Conservation (phyloP, 2,329 filamentous ascomycete genomes). For the Phoma sp. region DNA sequence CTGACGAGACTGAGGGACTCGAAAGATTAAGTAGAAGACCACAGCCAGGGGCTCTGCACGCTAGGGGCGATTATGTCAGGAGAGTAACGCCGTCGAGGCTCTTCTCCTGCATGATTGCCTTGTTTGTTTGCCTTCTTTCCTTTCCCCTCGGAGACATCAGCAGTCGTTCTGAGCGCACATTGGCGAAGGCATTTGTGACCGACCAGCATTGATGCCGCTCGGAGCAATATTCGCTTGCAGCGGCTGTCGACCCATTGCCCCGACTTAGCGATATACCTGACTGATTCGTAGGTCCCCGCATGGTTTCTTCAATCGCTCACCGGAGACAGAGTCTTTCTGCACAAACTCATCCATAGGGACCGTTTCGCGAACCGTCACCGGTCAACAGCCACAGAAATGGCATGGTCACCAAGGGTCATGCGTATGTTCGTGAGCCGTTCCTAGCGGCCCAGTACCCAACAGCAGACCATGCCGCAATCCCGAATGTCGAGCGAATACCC, state of each 20-base stretch:
- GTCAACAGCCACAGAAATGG: conserved; percentile 22
- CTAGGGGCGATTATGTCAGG: conserved; percentile 10
- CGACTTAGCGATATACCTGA: conserved; percentile 4
- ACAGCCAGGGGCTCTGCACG: conserved; percentile 16
- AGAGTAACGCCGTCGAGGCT: conserved; percentile 17
- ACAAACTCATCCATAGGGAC: conserved; percentile 8
- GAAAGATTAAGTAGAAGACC: conserved; percentile 29
- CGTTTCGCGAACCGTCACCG: conserved; percentile 23
- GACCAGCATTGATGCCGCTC: conserved; percentile 10
- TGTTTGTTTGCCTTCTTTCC: conserved; percentile 8
- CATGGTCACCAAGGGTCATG: conserved; percentile 23
- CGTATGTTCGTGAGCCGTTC: conserved; percentile 22
- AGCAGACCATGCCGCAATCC: neutral
- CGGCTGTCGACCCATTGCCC: conserved; percentile 11
- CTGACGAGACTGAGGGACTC: conserved; percentile 16
- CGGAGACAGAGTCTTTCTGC: conserved; percentile 21
- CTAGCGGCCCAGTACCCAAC: conserved; percentile 5
- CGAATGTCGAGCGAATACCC: neutral
- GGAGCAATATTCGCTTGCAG: conserved; percentile 15
- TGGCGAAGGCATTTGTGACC: conserved; percentile 17
- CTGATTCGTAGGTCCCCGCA: conserved; percentile 7
- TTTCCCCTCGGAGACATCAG: neutral
- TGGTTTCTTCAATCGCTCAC: conserved; percentile 21
- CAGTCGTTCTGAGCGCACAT: conserved; percentile 17
- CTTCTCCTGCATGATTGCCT: conserved; percentile 22